Conservation (phyloP, 441 rosid species). For the Melastoma candidum region DNA sequence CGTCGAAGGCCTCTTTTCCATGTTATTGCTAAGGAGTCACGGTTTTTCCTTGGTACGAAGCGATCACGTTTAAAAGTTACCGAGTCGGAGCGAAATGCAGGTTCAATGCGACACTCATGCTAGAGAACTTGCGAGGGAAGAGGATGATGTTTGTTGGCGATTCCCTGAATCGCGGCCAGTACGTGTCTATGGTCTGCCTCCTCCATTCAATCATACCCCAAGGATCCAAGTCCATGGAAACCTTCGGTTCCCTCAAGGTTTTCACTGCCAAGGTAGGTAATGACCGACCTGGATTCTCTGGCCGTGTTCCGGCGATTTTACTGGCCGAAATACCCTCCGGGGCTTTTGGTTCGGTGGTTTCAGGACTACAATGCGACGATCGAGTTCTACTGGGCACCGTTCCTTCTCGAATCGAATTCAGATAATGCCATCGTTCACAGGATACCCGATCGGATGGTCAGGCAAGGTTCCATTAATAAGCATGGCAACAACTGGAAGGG, state of each 20-base stretch:
- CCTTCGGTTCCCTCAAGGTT: conserved; percentile 57
- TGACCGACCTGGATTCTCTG: no score
- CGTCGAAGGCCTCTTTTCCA: no score
- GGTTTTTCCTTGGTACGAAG: no score
- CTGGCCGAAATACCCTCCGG: no score
- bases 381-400: conserved; percentile 97
- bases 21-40: no score
- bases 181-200: conserved; percentile 66
- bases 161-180: conserved; percentile 85
- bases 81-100: conserved; percentile 15
- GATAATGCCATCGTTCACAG: conserved; percentile 71
- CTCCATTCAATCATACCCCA: conserved; percentile 64
- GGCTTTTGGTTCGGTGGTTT: no score
- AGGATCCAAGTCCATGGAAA: conserved; percentile 62
- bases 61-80: no score
- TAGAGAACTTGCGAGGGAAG: conserved; percentile 76
- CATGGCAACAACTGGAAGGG: conserved; percentile 78
- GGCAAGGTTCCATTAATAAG: conserved; percentile 62
- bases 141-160: conserved; percentile 90
- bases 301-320: no score
- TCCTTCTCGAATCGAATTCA: conserved; percentile 82
- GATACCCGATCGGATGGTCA: conserved; percentile 63
- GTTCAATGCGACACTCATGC: conserved; percentile 73
- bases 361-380: conserved; percentile 75
- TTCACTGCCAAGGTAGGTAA: conserved; percentile 45